Conservation (phyloP, 805 yeast genomes). For the Candida alai region DNA sequence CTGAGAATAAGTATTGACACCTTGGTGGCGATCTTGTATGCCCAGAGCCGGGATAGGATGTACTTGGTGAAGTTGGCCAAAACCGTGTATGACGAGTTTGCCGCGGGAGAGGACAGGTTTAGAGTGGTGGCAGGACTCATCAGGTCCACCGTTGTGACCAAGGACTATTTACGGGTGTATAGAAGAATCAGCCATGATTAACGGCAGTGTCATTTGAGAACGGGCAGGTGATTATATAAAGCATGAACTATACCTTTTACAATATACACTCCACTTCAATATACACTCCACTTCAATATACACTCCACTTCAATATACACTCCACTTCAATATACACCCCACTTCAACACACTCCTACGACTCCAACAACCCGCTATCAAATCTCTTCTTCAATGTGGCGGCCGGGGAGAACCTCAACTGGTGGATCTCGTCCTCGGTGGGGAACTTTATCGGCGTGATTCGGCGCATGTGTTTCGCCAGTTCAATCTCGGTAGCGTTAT, state of each 20-base stretch:
- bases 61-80: constrained; percentile 6
- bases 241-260: too few species aligned
- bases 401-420: constrained; percentile 31
- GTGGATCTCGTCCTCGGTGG: constrained; percentile 22
- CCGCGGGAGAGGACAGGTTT: constrained; percentile 4
- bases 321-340: too few species aligned
- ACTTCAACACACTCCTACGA: too few species aligned
- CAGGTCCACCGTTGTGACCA: constrained; percentile 16
- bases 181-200: constrained; percentile 14
- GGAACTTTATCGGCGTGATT: constrained; percentile 36
- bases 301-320: too few species aligned
- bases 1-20: constrained; percentile 17
- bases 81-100: constrained; percentile 11
- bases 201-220: neutral
- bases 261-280: too few species aligned
- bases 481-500: constrained; percentile 20
- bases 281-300: too few species aligned
- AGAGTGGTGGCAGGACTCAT: constrained; percentile 12
- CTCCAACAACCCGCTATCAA: constrained; percentile 3
- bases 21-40: constrained; percentile 10
- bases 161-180: constrained; percentile 27
- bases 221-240: too few species aligned
- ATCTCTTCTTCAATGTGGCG: neutral
- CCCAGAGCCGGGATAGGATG: constrained; percentile 7
- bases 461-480: constrained; percentile 31